Percentiles rank a stretch among this genome's conserved stretches.
These are phyloP conservation scores for Aspergillus baeticus DNA, from an alignment of 495 filamentous ascomycete genomes.

Conservation along the genomic window DNA sequence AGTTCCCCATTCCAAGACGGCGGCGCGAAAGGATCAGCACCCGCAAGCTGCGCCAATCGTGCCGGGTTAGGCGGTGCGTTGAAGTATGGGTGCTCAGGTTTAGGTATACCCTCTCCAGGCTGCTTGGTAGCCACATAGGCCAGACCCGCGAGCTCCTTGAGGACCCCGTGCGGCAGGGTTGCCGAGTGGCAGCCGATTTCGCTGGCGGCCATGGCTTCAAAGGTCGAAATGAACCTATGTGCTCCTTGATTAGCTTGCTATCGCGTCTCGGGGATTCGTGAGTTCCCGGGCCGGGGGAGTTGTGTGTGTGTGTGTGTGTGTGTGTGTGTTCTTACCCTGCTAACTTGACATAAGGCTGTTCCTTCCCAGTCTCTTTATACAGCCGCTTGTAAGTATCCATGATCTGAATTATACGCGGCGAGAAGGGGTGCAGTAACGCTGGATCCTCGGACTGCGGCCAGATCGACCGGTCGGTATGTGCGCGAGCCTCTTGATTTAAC, in stretches of 20 bases:
- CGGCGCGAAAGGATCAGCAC: constrained; percentile 19
- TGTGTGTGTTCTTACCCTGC: no score
- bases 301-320: constrained; percentile 23
- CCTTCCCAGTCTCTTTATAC: constrained; percentile 40
- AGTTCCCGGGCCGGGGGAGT: neutral
- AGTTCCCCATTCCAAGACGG: constrained; percentile 24
- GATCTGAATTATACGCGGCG: constrained; percentile 37
- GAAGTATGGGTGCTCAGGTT: constrained; percentile 15
- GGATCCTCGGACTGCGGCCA: constrained; percentile 32
- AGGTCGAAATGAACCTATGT: no score
- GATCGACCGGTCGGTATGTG: constrained; percentile 15
- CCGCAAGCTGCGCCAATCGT: constrained; percentile 16
- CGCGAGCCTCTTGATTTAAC: neutral
- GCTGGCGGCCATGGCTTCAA: constrained; percentile 1
- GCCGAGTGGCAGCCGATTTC: neutral
- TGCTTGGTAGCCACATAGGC: constrained; percentile 7
- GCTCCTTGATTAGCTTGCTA: no score
- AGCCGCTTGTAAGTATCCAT: constrained; percentile 33
- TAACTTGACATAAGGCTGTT: constrained; percentile 41
- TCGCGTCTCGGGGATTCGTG: neutral
- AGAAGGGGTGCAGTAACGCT: constrained; percentile 37
- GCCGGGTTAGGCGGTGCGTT: constrained; percentile 3
- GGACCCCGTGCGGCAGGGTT: neutral
- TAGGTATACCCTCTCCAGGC: no score
- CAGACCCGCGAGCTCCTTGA: neutral